phyloP scores from a whole-genome alignment of 768 basidiomycete genomes.

The Ramaria sp. region DNA sequence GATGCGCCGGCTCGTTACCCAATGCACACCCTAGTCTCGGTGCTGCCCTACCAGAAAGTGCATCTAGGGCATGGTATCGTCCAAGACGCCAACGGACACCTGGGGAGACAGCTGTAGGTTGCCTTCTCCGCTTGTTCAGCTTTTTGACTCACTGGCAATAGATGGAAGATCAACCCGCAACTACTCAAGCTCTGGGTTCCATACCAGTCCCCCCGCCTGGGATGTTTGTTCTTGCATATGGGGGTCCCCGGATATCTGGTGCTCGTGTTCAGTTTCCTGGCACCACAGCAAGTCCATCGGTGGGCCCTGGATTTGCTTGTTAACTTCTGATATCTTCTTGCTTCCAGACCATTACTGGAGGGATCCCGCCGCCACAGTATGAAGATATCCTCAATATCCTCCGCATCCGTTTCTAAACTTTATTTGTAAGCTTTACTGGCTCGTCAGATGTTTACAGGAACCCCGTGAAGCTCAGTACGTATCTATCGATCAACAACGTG shows the following conservation, averaged over 20 bases:
- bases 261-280: neutral
- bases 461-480: constrained; percentile 64
- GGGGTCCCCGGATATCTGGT: neutral
- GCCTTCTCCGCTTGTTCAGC: neutral
- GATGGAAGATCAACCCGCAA: neutral
- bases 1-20: constrained; percentile 1
- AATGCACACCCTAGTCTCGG: neutral
- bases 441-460: constrained; percentile 34
- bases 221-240: neutral
- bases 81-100: neutral
- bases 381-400: constrained; percentile 58
- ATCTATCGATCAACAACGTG: constrained; percentile 68
- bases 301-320: neutral
- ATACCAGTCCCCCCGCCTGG: neutral
- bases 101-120: neutral
- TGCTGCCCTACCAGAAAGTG: neutral
- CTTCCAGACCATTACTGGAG: neutral
- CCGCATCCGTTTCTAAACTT: constrained; percentile 10
- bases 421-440: neutral
- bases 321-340: neutral
- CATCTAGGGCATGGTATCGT: constrained; percentile 2
- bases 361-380: constrained; percentile 31
- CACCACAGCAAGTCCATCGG: neutral
- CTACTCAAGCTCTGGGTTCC: neutral
- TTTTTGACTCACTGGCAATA: neutral